A percentile compares a stretch with the other conserved stretches of the same genome.
Conservation (phyloP, 2,329 filamentous ascomycete genomes). For the Penicillium sp. region DNA sequence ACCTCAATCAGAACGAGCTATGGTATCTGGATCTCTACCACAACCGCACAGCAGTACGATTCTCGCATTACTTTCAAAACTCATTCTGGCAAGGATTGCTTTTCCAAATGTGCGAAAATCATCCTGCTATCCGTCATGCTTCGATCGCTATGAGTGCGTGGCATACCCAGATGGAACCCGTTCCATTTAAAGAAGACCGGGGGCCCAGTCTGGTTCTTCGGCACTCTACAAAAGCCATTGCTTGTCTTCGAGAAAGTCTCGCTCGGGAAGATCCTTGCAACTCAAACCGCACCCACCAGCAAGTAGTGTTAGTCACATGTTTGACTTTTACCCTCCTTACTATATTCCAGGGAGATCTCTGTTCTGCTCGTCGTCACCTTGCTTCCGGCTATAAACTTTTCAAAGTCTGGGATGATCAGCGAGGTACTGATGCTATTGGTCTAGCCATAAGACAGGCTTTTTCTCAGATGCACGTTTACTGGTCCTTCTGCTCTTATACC, state of each 20-base stretch:
- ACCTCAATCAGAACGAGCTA: background rate
- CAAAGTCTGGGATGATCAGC: background rate
- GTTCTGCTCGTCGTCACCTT: background rate
- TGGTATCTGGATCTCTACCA: background rate
- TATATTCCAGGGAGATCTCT: background rate
- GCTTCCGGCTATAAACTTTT: background rate
- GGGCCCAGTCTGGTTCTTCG: too few relatives aligned
- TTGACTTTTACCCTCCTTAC: background rate
- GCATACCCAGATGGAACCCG: background rate
- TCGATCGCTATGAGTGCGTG: background rate
- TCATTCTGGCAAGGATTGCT: background rate
- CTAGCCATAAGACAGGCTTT: background rate
- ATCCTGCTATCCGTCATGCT: background rate
- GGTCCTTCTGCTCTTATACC: background rate
- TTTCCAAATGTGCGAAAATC: background rate
- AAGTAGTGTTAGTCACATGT: background rate
- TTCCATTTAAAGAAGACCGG: too few relatives aligned
- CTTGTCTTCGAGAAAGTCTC: too few relatives aligned
- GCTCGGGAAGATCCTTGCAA: too few relatives aligned
- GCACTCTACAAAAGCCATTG: too few relatives aligned
- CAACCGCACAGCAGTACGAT: background rate
- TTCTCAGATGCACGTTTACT: background rate
- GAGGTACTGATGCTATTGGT: background rate
- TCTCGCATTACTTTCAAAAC: background rate
- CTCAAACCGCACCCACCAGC: background rate